Evolutionary conservation across 805 yeast genomes (phyloP).

Genomic region (Kluyveromyces lactis): DNA sequence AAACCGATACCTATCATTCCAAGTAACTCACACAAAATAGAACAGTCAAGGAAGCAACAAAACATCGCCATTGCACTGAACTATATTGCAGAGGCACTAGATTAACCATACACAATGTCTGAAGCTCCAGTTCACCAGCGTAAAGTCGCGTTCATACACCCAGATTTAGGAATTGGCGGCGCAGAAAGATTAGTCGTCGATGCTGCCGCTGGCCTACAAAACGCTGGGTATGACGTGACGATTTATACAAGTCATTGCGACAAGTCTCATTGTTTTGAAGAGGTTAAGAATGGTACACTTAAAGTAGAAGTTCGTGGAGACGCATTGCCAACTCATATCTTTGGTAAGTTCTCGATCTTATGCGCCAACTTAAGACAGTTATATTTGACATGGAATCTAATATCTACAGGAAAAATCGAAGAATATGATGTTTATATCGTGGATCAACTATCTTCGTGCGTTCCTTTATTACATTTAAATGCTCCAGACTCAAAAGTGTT

Average conservation of each 20-base stretch:
- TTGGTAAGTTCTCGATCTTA: slow-evolving; percentile 64
- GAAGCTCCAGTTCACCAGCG: slow-evolving; percentile 14
- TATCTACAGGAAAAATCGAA: slow-evolving; percentile 36
- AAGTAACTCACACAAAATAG: too few relatives aligned
- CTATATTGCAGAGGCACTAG: too few relatives aligned
- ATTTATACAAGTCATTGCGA: slow-evolving; percentile 91
- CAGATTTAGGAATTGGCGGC: slow-evolving; percentile 95
- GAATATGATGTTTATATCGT: slow-evolving; percentile 67
- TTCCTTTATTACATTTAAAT: slow-evolving; percentile 51
- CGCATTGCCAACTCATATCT: slow-evolving; percentile 61
- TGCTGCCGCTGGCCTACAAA: slow-evolving; percentile 81
- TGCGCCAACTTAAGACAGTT: slow-evolving; percentile 82
- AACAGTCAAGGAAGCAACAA: too few relatives aligned
- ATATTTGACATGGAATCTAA: slow-evolving; percentile 45
- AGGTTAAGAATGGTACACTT: slow-evolving; percentile 52
- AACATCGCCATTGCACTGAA: too few relatives aligned
- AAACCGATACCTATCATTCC: too few relatives aligned
- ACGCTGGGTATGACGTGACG: slow-evolving; percentile 50
- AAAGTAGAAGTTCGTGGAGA: slow-evolving; percentile 75
- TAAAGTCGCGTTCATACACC: slow-evolving; percentile 83
- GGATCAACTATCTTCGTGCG: slow-evolving; percentile 80
- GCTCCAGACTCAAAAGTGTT: slow-evolving; percentile 44
- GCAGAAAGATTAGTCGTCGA: slow-evolving; percentile 97
- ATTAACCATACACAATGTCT: not conserved
- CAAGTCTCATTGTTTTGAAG: slow-evolving; percentile 81